These are phyloP conservation scores for Cercospora janseana DNA, from an alignment of 2,329 filamentous ascomycete genomes.

Conservation along the genomic window DNA sequence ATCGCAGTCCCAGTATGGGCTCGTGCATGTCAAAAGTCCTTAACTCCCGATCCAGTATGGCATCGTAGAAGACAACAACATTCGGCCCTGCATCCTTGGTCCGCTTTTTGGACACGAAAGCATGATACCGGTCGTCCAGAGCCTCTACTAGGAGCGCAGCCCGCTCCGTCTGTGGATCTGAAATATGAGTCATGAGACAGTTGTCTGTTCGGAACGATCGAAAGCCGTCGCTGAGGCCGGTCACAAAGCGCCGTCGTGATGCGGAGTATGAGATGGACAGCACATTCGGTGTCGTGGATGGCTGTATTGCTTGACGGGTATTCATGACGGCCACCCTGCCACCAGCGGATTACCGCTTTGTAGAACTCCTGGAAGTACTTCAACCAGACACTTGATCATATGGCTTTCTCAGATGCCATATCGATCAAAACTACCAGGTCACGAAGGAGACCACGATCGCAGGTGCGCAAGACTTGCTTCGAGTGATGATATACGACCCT, in stretches of 20 bases:
- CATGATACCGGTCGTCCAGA: constrained; percentile 60
- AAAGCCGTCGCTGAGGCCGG: constrained; percentile 84
- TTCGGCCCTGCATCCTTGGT: constrained; percentile 32
- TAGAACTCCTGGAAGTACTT: neutral
- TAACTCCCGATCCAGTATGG: constrained; percentile 70
- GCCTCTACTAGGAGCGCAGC: constrained; percentile 34
- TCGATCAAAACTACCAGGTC: neutral
- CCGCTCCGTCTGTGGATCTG: constrained; percentile 22
- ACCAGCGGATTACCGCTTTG: neutral
- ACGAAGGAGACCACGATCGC: too few species aligned
- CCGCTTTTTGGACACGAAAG: constrained; percentile 82
- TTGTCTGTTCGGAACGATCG: constrained; percentile 45
- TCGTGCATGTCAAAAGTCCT: constrained; percentile 78
- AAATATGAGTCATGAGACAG: constrained; percentile 37
- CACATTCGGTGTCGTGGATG: constrained; percentile 68
- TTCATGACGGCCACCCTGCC: constrained; percentile 63
- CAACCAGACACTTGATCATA: neutral
- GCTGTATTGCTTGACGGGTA: constrained; percentile 80
- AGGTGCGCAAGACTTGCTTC: too few species aligned
- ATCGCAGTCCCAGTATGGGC: constrained; percentile 73
- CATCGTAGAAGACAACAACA: constrained; percentile 71
- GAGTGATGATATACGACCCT: too few species aligned
- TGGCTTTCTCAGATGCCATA: neutral
- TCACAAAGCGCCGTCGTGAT: constrained; percentile 79
- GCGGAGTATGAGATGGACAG: constrained; percentile 84